Evolutionary conservation across 345 rosid species (phyloP).

Genomic region (Murraya paniculata): DNA sequence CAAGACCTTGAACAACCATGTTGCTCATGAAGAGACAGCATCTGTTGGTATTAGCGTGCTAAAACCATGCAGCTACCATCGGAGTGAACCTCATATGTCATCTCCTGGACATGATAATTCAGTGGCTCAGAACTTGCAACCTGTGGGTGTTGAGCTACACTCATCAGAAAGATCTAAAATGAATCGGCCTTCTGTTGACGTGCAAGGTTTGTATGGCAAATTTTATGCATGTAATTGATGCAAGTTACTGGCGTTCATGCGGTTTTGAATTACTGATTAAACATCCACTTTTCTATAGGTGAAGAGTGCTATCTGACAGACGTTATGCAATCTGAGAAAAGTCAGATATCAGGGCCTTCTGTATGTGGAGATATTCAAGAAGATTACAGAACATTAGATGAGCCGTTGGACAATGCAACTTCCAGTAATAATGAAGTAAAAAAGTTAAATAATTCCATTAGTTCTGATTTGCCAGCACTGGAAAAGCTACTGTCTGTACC

Average conservation of each 20-base stretch:
- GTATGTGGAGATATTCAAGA: conserved; percentile 34
- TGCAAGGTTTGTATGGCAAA: conserved; percentile 46
- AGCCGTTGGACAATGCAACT: conserved; percentile 30
- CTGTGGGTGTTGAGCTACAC: conserved; percentile 19
- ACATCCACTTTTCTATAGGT: conserved; percentile 21
- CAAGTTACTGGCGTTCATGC: not conserved
- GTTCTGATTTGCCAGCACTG: conserved; percentile 61
- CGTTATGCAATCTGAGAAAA: conserved; percentile 32
- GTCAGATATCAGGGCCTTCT: conserved; percentile 37
- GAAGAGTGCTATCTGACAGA: conserved; percentile 31
- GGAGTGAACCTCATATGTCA: conserved; percentile 11
- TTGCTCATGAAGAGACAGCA: conserved; percentile 21
- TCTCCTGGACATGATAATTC: conserved; percentile 21
- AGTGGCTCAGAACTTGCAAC: conserved; percentile 10
- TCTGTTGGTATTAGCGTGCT: conserved; percentile 19
- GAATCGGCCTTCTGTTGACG: conserved; percentile 31
- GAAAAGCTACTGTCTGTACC: conserved; percentile 73
- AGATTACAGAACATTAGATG: conserved; percentile 31
- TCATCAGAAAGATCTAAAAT: conserved; percentile 18
- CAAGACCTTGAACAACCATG: conserved; percentile 21
- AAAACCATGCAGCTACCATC: conserved; percentile 38
- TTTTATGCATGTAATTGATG: conserved; percentile 13
- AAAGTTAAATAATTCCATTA: conserved; percentile 29
- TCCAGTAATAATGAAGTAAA: conserved; percentile 38
- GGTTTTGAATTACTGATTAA: not conserved